Base-by-base conservation (phyloP, 2,329 filamentous ascomycete genomes). In the Botryotinia calthae region DNA sequence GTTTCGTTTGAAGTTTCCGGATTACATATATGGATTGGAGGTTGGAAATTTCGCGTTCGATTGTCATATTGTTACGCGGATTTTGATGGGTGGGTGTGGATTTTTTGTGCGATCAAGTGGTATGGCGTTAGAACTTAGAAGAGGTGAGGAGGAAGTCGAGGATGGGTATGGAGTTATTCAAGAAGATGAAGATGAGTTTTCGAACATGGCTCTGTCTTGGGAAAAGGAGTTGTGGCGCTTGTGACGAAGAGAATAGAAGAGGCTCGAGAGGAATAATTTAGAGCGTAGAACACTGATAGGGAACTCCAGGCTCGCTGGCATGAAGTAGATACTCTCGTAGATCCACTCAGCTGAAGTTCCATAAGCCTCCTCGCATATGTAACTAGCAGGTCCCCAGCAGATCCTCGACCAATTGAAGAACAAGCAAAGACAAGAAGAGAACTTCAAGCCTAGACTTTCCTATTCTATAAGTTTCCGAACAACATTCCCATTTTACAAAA, bases 181-280 rank as follows among this genome's bases (percentile, higher is more conserved):
- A 51, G 8, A 31, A 20, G 7, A 20, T 22, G 20, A 51, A 18
- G 46, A 58, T 6, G 18, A 25, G 4, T 34, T 18, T 59, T 59
- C 18, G 16, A 22, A 34, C 18, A 34, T 31, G 28, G 9, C 20
- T 22, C 20, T 22, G 9, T 1, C 4, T 9, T 22, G 2, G 31
- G 5, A 7, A 14, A 31, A 28, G 20, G 34, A 12, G 2, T 25
- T 14, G 4, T 22, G 0, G 8, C 18, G 1, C 3, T 34, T 22
- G 31, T 34, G 18, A 59, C 8, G 16, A 59, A 59, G 18, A 59
- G 28, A 22, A 22, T 34, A 18, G 20, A 28, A 4, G 28, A 22
- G 9, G 56, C n/a, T 22, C 28, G 56, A 58, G 56, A 59, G 37
- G 31, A 3, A 59, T 2, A 7, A 37, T 59, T 3, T 0, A 40